Evolutionary conservation across 2,329 filamentous ascomycete species (phyloP).

Genomic region (Colletotrichum sp.): DNA sequence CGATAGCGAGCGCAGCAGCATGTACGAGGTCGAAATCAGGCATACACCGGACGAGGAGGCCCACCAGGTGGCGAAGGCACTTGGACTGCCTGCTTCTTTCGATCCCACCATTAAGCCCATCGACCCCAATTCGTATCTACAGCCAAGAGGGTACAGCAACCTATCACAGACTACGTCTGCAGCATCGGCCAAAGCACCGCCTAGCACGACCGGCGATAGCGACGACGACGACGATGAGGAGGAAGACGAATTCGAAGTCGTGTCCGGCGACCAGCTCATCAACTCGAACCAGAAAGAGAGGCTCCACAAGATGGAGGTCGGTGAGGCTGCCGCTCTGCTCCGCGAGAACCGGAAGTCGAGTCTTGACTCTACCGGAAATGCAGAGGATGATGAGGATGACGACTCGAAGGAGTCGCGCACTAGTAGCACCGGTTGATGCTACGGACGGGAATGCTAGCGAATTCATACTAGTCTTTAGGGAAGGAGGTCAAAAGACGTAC

Average conservation of each 20-base stretch:
- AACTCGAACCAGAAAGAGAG: slow-evolving; percentile 56
- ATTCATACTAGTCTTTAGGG: too few species aligned
- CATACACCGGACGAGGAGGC: slow-evolving; percentile 67
- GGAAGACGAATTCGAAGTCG: slow-evolving; percentile 48
- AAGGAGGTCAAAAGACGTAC: not conserved
- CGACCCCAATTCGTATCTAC: slow-evolving; percentile 33
- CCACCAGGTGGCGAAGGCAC: slow-evolving; percentile 66
- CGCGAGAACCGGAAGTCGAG: slow-evolving; percentile 29
- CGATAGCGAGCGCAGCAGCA: slow-evolving; percentile 56
- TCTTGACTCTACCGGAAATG: slow-evolving; percentile 28
- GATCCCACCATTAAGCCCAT: slow-evolving; percentile 68
- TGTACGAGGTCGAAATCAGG: slow-evolving; percentile 59
- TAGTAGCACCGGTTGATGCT: slow-evolving; percentile 11
- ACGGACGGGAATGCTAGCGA: not conserved
- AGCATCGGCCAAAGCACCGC: not conserved
- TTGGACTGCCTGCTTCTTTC: slow-evolving; percentile 66
- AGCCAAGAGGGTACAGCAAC: slow-evolving; percentile 13
- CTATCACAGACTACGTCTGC: not conserved
- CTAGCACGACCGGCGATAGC: slow-evolving; percentile 37
- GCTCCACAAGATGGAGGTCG: slow-evolving; percentile 65
- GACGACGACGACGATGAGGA: slow-evolving; percentile 49
- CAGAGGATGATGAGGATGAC: slow-evolving; percentile 42
- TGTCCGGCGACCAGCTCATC: slow-evolving; percentile 42
- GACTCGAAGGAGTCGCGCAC: slow-evolving; percentile 23
- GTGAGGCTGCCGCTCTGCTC: slow-evolving; percentile 58